Percentiles rank a stretch among this genome's conserved stretches.
phyloP scores from a whole-genome alignment of 179 eudicot genomes.

The Silene vulgaris region DNA sequence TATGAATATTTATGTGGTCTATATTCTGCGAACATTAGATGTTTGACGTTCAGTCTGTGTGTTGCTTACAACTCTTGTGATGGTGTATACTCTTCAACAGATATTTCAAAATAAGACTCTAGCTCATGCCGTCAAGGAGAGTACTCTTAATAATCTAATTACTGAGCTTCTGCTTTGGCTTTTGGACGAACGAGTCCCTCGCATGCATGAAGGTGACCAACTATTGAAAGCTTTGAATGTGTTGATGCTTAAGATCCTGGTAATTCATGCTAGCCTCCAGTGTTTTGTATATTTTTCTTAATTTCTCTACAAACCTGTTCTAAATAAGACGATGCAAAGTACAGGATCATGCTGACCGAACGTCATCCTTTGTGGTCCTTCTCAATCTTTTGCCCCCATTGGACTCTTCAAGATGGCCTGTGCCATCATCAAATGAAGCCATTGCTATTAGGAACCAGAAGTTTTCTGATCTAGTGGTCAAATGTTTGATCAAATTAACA shows the following conservation, averaged over 20 bases:
- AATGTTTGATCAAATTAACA: slow-evolving; percentile 89
- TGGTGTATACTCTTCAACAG: slow-evolving; percentile 36
- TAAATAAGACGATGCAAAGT: slow-evolving; percentile 16
- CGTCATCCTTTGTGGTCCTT: slow-evolving; percentile 88
- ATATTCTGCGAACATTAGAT: not conserved
- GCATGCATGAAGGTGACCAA: slow-evolving; percentile 96
- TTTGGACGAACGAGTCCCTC: slow-evolving; percentile 92
- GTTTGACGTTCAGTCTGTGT: slow-evolving; percentile 5
- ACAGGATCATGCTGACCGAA: slow-evolving; percentile 95
- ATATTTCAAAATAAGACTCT: slow-evolving; percentile 79
- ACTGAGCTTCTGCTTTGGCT: slow-evolving; percentile 99
- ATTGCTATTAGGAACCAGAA: slow-evolving; percentile 69
- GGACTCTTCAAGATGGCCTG: slow-evolving; percentile 87
- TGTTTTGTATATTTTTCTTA: not conserved
- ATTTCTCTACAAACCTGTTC: not conserved
- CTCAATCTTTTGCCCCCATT: slow-evolving; percentile 79
- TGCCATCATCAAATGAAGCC: slow-evolving; percentile 72
- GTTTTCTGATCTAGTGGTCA: slow-evolving; percentile 93
- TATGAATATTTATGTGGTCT: not conserved
- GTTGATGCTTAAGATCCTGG: slow-evolving; percentile 92
- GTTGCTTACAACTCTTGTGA: slow-evolving; percentile 12
- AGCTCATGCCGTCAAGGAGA: slow-evolving; percentile 82
- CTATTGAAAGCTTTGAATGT: slow-evolving; percentile 89
- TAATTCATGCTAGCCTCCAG: slow-evolving; percentile 21
- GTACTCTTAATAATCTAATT: slow-evolving; percentile 67